Base-by-base conservation (phyloP, 2,329 filamentous ascomycete genomes). In the Dothiorella sarmentorum region DNA sequence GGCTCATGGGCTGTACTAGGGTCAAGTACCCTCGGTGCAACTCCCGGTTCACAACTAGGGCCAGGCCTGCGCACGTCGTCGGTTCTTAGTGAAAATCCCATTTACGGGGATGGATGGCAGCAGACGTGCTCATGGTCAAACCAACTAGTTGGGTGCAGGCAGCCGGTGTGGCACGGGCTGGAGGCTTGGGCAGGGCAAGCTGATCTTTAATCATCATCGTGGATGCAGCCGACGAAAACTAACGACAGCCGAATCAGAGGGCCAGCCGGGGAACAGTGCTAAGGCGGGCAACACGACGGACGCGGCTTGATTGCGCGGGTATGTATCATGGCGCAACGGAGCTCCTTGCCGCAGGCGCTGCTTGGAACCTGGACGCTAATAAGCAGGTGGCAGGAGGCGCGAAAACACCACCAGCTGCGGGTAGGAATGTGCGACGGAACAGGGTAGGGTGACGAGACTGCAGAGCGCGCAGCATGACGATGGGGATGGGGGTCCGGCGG, bases 271-370 rank as follows among this genome's bases (percentile, higher is more conserved):
- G 59, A 64, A 62, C 64, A 59, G 26, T 31, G 61, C 62, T 61
- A 62, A 58, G 52, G 61, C 58, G 65, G 56, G 43, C 45, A 35
- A 31, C 38, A 37, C 18, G 42, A 44, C 55, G 47, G 47, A 38
- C 31, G 47, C 49, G 49, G 49, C 43, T 45, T 57, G 47, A 52
- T 59, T 42, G 65, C 65, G 70, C 70, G 69, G 69, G 70, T 71
- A 69, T 69, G 71, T 72, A 72, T 69, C 70, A 72, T 73, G 70
- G 71, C 70, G 71, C 71, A 72, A 72, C 68, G 67, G 67, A 69
- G 67, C 69, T 69, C 68, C 67, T 70, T 71, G 71, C 70, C 65
- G 70, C 63, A 63, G 58, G 47, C 57, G 45, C 47, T 52, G 35
- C 37, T 47, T 57, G 40, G 49, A 53, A 53, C 49, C 49, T 40